These are phyloP conservation scores for Aspergillus sp. DNA, from an alignment of 2,329 filamentous ascomycete species.

Conservation along the genomic window DNA sequence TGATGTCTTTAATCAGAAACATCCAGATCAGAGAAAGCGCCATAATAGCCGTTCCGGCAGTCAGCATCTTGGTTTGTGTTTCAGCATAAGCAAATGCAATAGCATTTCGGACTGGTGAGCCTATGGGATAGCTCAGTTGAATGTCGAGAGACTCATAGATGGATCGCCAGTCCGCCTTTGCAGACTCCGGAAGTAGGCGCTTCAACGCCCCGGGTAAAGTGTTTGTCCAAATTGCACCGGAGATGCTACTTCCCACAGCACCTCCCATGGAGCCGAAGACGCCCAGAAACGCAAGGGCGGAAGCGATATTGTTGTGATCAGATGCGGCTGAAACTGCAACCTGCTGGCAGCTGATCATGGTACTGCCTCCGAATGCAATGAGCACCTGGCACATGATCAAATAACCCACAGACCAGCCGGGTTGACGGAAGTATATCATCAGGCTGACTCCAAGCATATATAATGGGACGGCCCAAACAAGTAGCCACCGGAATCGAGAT, in stretches of 20 bases:
- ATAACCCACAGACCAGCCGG: constrained; percentile 51
- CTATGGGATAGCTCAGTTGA: constrained; percentile 34
- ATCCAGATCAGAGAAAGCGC: constrained; percentile 44
- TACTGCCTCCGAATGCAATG: constrained; percentile 55
- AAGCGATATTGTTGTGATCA: constrained; percentile 57
- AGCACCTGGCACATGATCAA: constrained; percentile 62
- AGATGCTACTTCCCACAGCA: constrained; percentile 56
- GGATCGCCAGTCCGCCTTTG: constrained; percentile 9
- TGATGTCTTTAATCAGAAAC: constrained; percentile 52
- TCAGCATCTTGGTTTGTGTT: constrained; percentile 53
- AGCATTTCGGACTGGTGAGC: constrained; percentile 50
- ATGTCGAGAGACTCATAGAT: constrained; percentile 17
- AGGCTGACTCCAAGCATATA: constrained; percentile 55
- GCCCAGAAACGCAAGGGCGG: constrained; percentile 55
- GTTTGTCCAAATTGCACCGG: constrained; percentile 62
- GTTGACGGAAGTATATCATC: constrained; percentile 57
- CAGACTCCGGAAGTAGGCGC: constrained; percentile 10
- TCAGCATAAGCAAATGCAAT: constrained; percentile 63
- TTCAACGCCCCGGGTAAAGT: constrained; percentile 51
- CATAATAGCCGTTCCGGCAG: constrained; percentile 49
- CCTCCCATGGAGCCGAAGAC: constrained; percentile 57
- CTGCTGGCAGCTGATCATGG: constrained; percentile 55
- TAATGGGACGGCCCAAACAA: constrained; percentile 55
- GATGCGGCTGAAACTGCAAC: constrained; percentile 56
- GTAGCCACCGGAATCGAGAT: constrained; percentile 54